A percentile compares a stretch with the other conserved stretches of the same genome.
These are phyloP conservation scores for Saturnispora saitoi DNA, from an alignment of 805 yeast species.

Conservation along the genomic window DNA sequence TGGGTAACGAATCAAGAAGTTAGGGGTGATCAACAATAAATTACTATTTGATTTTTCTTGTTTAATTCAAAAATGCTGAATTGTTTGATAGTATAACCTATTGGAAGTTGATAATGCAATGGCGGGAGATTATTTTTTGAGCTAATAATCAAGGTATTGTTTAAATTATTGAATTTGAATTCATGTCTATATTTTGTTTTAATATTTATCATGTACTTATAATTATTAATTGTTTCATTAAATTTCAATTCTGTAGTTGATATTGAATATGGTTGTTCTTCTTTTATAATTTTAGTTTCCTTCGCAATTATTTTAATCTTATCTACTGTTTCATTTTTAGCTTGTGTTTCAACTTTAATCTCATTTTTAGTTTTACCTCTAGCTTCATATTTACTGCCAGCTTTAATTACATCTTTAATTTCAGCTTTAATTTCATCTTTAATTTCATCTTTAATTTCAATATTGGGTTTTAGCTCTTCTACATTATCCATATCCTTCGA, in stretches of 20 bases:
- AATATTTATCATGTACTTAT: background rate
- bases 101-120: background rate
- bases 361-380: background rate
- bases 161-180: background rate
- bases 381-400: background rate
- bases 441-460: background rate
- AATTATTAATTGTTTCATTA: background rate
- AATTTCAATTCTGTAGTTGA: background rate
- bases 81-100: background rate
- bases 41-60: background rate
- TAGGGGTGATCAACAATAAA: background rate
- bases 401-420: background rate
- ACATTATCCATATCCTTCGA: background rate
- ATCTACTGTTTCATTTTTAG: background rate
- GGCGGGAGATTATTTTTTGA: background rate
- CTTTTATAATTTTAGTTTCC: background rate
- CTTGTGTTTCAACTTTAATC: background rate
- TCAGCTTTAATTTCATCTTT: background rate
- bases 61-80: background rate
- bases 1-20: too few species aligned
- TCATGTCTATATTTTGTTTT: background rate
- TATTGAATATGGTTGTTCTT: background rate
- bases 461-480: too few species aligned
- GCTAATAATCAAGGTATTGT: background rate
- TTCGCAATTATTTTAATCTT: background rate